Percentiles rank a stretch among this genome's conserved stretches.
Evolutionary conservation across 257 asterid genomes (phyloP).

Genomic region (Solanum pinnatisectum): DNA sequence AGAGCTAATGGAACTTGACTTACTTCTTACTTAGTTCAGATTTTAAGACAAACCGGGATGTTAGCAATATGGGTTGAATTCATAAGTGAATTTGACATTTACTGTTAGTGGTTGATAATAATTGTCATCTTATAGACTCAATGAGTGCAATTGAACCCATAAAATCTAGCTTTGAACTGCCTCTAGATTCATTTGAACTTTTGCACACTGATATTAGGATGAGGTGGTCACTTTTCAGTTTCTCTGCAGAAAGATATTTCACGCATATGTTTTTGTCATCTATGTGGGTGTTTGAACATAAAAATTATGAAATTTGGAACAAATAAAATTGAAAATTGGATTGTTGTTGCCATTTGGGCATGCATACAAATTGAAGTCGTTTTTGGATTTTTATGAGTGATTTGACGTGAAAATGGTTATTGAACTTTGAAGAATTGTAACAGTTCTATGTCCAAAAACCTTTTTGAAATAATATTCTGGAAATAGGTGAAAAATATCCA

Average conservation of each 20-base stretch:
- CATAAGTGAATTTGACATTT: background rate
- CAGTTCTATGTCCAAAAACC: background rate
- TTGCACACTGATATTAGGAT: background rate
- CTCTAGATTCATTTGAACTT: background rate
- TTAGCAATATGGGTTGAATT: background rate
- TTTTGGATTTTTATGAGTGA: background rate
- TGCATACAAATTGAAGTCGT: background rate
- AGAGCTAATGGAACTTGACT: background rate
- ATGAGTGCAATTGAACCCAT: background rate
- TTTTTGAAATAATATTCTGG: background rate
- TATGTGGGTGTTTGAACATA: background rate
- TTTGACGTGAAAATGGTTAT: background rate
- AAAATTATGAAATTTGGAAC: background rate
- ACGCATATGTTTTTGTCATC: background rate
- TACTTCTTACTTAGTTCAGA: background rate
- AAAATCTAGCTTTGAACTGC: background rate
- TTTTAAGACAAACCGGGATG: background rate
- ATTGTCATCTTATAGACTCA: background rate
- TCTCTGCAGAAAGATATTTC: background rate
- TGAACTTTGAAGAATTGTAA: background rate
- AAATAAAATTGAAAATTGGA: background rate
- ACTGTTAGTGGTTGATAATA: background rate
- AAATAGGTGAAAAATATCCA: background rate
- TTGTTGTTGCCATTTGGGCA: background rate
- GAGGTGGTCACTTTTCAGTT: background rate